Conservation (phyloP, 352 stramenopile species). For the Globisporangium middletonii region DNA sequence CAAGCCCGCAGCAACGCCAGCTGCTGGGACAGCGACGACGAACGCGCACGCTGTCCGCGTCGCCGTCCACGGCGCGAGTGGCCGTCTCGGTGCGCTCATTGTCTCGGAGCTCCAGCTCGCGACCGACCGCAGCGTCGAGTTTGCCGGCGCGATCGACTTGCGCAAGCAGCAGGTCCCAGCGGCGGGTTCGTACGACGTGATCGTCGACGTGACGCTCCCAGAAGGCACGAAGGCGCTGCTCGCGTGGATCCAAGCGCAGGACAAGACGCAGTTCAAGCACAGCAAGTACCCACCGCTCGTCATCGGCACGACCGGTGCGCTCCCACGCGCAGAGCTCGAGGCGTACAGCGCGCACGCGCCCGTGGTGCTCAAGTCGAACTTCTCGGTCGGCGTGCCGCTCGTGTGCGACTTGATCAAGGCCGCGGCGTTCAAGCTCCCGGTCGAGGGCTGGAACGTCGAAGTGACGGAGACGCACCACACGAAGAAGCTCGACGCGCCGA, state of each 20-base stretch:
- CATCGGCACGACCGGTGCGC: conserved; percentile 62
- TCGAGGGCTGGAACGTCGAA: conserved; percentile 74
- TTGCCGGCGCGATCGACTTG: conserved; percentile 52
- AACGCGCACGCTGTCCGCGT: conserved; percentile 38
- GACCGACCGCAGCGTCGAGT: conserved; percentile 38
- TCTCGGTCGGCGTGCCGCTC: conserved; percentile 78
- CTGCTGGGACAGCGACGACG: conserved; percentile 7
- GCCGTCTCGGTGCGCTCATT: conserved; percentile 69
- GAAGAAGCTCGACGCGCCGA: conserved; percentile 81
- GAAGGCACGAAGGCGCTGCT: conserved; percentile 64
- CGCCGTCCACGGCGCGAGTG: conserved; percentile 63
- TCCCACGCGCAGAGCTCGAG: conserved; percentile 52
- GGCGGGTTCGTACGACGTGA: conserved; percentile 46
- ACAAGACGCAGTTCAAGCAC: conserved; percentile 51
- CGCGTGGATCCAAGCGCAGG: conserved; percentile 44
- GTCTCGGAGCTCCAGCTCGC: conserved; percentile 52
- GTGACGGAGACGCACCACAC: conserved; percentile 83
- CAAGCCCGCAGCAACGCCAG: conserved; percentile 16
- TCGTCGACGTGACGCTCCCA: conserved; percentile 76
- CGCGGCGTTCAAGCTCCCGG: conserved; percentile 68
- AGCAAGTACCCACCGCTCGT: conserved; percentile 68
- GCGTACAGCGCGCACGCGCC: conserved; percentile 52
- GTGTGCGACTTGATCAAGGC: conserved; percentile 66
- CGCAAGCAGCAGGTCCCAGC: conserved; percentile 36
- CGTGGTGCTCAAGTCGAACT: conserved; percentile 78